Base-by-base conservation (phyloP, 192 early-diverging fungal species). In the Backusella australiensis region DNA sequence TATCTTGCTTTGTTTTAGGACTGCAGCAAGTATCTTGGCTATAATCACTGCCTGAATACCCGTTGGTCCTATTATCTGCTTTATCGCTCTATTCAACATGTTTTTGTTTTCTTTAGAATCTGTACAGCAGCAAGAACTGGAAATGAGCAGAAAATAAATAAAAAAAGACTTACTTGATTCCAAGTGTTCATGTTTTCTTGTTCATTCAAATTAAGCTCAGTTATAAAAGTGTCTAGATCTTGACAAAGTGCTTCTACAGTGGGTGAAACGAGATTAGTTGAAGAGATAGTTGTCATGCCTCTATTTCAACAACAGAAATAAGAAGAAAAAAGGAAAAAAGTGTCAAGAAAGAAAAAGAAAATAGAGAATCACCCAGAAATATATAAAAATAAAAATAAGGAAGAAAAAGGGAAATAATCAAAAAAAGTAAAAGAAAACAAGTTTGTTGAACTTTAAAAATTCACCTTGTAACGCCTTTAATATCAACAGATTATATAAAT, bases 191-290 rank as follows among this genome's bases (percentile, higher is more conserved):
- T 71, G 5, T 29, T 29, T 15, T 23, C 41, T 29, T 17, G 23
- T 9, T 39, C 23, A 34, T 34, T 49, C 29, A 44, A 41, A 71
- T 17, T 71, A 26, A 71, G 29, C 19, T 71, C 70, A 29, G 41
- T 71, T 49, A 71, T 71, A 49, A 71, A 71, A 41, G 29, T 46
- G n/a, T 71, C 70, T 15, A 71, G 42, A 44, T 71, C 70, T 44
- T 71, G 26, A 71, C 39, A 71, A 49, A 71, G 70, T 32, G 70
- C 70, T 71, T 71, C 70, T 29, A 71, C 15, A 6, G 70, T 71
- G 2, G 70, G 70, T 15, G 70, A 71, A 44, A 23, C 17, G 34
- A 68, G 29, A n/a, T 68, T 68, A 68, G 56, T 4, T 23, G 56
- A 26, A 29, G 56, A 63, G 4, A 63, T 63, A 63, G 23, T 63